Conservation (phyloP, 2,329 filamentous ascomycete species). For the Phialophora verrucosa region DNA sequence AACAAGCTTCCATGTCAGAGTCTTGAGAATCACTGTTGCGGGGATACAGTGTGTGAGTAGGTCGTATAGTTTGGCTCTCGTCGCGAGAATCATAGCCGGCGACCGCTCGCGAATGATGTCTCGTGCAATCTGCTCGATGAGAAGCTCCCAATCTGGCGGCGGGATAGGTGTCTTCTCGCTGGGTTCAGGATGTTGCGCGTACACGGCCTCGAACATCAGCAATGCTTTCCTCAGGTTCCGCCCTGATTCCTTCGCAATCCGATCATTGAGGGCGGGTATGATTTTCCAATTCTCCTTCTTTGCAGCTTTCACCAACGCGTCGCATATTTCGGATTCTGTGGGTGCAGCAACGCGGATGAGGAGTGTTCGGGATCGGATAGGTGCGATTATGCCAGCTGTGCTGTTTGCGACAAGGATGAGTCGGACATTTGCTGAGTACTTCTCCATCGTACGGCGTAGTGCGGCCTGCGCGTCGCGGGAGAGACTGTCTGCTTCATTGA, state of each 20-base stretch:
- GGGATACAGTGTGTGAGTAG: constrained; percentile 97
- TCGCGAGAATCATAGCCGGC: constrained; percentile 84
- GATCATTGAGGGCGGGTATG: constrained; percentile 74
- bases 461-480: constrained; percentile 95
- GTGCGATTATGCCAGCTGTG: constrained; percentile 98
- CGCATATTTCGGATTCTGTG: constrained; percentile 80
- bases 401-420: constrained; percentile 93
- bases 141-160: constrained; percentile 93
- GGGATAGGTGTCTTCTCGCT: constrained; percentile 82
- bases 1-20: constrained; percentile 90
- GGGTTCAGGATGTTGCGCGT: constrained; percentile 77
- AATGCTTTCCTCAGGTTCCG: constrained; percentile 87
- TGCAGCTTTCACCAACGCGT: constrained; percentile 71
- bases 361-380: constrained; percentile 88
- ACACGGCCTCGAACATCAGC: constrained; percentile 95
- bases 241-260: constrained; percentile 88
- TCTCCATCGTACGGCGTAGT: constrained; percentile 95
- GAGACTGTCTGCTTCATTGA: constrained; percentile 97
- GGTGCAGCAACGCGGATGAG: constrained; percentile 91
- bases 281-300: constrained; percentile 85
- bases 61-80: constrained; percentile 94
- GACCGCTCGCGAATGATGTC: constrained; percentile 93
- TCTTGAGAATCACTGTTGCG: constrained; percentile 90
- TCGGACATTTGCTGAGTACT: constrained; percentile 93
- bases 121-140: constrained; percentile 86